Conservation (phyloP, 257 asterid genomes). For the Solanum virginianum region DNA sequence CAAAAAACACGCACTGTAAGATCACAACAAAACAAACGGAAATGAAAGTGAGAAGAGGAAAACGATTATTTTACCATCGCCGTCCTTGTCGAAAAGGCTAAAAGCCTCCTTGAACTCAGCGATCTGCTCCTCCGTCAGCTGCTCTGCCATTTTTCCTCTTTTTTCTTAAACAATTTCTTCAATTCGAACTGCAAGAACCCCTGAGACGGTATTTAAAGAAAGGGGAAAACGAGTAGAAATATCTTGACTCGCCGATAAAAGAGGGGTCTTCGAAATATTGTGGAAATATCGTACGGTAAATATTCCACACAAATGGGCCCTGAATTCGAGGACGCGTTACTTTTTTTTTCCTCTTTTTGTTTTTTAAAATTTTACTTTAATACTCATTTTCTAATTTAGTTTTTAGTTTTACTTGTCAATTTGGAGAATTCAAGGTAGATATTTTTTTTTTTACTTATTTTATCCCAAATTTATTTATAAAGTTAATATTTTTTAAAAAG, state of each 20-base stretch:
- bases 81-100: slow-evolving; percentile 31
- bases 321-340: not conserved
- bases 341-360: not conserved
- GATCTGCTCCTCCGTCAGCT: slow-evolving; percentile 28
- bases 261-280: not conserved
- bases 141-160: slow-evolving; percentile 13
- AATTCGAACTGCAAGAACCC: not conserved
- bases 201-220: not conserved
- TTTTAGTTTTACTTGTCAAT: too few relatives aligned
- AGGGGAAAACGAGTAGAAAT: not conserved
- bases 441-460: too few relatives aligned
- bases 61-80: slow-evolving; percentile 11
- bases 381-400: too few relatives aligned
- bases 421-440: too few relatives aligned
- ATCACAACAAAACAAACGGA: not conserved
- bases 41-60: not conserved
- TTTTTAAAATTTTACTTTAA: not conserved
- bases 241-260: not conserved
- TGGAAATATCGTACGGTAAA: not conserved
- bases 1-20: not conserved
- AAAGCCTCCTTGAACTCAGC: slow-evolving; percentile 32
- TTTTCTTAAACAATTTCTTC: not conserved
- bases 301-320: not conserved
- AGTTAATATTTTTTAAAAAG: too few relatives aligned
- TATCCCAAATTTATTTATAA: too few relatives aligned